Base-by-base conservation (phyloP, 1,284 basidiomycete genomes). In the Tilletia horrida region DNA sequence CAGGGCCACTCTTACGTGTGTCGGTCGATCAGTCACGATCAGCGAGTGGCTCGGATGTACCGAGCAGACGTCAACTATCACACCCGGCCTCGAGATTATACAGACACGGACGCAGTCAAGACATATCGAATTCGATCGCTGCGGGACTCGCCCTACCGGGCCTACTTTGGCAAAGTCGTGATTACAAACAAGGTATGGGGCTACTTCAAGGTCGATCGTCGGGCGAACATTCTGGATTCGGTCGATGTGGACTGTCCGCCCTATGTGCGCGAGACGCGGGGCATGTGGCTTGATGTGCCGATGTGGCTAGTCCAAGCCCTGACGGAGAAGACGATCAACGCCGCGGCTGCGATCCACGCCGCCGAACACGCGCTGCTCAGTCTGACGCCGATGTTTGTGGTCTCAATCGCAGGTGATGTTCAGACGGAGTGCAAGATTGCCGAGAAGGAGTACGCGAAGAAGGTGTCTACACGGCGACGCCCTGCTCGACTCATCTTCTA, bases 401-500 rank as follows among this genome's bases (percentile, higher is more conserved):
- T 93, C 73, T 85, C 86, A 2, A 82, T 85, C 3, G 80, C 82
- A 7, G 83, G 83, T 47, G 91, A 93, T 70, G 82, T 94, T n/a
- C 86, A 84, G 65, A 93, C 92, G 0, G 92, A 94, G 77, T 94
- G 92, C 83, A 92, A 93, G 81, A 76, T 81, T 11, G 77, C 84
- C 1, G 88, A 91, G 79, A 92, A 92, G 79, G 91, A 93, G 81
- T 88, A 89, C 79, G 87, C 86, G 67, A 82, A 82, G n/a, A 81
- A 83, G 3, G 84, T 86, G 62, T 88, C 89, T 0, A 82, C 82
- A 63, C 84, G 91, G 64, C 90, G 90, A 78, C 85, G 92, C 64
- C 91, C 92, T 1, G 91, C 89, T 11, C 91, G 92, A 69, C 82
- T 95, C 9, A 89, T 93, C 63, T 90, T 94, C 74, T 93, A 91